Conservation (phyloP, 1,139 yeast species). For the Hanseniaspora uvarum region DNA sequence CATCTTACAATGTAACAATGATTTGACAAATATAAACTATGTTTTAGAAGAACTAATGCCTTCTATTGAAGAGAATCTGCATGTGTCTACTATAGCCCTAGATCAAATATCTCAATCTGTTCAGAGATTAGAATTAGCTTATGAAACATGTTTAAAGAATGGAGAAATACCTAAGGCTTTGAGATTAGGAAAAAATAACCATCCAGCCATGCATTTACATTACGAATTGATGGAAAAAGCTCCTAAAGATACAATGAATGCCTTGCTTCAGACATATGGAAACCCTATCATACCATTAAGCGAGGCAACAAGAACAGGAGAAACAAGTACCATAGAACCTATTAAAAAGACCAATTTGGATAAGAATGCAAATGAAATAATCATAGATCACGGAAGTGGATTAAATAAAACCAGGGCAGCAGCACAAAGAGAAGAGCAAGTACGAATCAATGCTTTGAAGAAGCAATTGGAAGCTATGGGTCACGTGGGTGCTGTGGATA, state of each 20-base stretch:
- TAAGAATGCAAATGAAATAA: constrained; percentile 19
- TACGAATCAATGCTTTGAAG: constrained; percentile 17
- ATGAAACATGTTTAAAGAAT: constrained; percentile 57
- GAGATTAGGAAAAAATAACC: constrained; percentile 62
- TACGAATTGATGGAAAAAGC: constrained; percentile 31
- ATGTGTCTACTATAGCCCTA: constrained; percentile 84
- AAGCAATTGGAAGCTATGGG: constrained; percentile 10
- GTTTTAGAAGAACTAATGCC: constrained; percentile 69
- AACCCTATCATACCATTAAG: constrained; percentile 5
- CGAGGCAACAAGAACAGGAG: constrained; percentile 63
- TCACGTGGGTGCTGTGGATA: constrained; percentile 2
- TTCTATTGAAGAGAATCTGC: constrained; percentile 93
- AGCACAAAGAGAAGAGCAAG: constrained; percentile 19
- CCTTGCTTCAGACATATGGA: constrained; percentile 14
- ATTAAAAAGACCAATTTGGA: constrained; percentile 14
- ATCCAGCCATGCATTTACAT: constrained; percentile 59
- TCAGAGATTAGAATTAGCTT: constrained; percentile 68
- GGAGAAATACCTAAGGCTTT: constrained; percentile 57
- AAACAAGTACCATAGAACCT: constrained; percentile 11
- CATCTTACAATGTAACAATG: constrained; percentile 34
- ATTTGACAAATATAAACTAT: constrained; percentile 36
- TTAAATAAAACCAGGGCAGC: constrained; percentile 18
- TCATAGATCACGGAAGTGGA: constrained; percentile 18
- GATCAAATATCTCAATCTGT: constrained; percentile 65
- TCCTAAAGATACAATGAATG: constrained; percentile 41